phyloP scores from a whole-genome alignment of 140 eudicot genomes.

The Cichorium intybus region DNA sequence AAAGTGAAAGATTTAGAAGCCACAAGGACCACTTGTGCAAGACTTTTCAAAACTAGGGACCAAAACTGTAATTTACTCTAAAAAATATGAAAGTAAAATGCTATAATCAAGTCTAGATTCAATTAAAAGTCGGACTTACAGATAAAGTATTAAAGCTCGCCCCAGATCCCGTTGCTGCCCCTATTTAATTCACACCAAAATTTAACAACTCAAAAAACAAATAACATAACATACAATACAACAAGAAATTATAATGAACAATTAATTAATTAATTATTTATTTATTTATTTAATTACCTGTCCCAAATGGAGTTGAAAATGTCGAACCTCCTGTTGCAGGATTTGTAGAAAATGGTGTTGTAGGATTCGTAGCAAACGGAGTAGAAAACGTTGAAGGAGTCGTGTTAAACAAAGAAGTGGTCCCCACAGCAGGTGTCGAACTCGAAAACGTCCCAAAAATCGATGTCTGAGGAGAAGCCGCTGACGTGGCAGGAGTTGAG shows the following conservation, averaged over 20 bases:
- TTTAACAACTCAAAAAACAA: background rate
- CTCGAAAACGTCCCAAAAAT: conserved; percentile 53
- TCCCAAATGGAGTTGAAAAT: conserved; percentile 76
- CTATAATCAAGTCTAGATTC: no score
- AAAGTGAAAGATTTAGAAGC: no score
- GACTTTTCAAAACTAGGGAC: no score
- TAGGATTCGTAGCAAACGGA: conserved; percentile 50
- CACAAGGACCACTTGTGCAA: no score
- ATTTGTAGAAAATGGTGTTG: conserved; percentile 49
- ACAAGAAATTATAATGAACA: background rate
- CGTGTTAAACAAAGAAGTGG: conserved; percentile 52
- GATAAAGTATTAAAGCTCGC: conserved; percentile 72
- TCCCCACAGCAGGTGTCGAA: conserved; percentile 47
- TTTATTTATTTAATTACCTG: no score
- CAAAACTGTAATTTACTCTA: no score
- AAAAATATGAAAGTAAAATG: no score
- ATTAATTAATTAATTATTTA: no score
- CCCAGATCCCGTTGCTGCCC: conserved; percentile 86
- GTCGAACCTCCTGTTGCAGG: conserved; percentile 25
- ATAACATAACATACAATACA: background rate
- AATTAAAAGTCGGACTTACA: conserved; percentile 45
- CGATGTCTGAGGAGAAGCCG: conserved; percentile 69
- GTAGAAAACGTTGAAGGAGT: conserved; percentile 58
- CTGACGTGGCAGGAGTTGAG: conserved; percentile 64
- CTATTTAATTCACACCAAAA: conserved; percentile 32